Percentiles rank a stretch among this genome's conserved stretches.
These are phyloP conservation scores for Kwoniella dejecticola DNA, from an alignment of 768 basidiomycete species.

Conservation along the genomic window DNA sequence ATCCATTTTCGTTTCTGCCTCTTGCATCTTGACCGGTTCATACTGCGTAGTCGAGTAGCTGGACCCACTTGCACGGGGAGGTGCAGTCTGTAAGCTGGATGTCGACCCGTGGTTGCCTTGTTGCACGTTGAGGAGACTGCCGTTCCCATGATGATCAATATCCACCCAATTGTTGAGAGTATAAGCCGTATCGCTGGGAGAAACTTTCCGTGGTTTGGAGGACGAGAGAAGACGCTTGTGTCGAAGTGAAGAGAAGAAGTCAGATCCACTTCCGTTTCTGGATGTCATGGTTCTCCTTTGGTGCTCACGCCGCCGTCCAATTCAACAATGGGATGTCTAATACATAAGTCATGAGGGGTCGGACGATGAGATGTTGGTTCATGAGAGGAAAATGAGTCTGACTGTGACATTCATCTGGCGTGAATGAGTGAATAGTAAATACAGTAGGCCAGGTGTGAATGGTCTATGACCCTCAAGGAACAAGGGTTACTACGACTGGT, in stretches of 20 bases:
- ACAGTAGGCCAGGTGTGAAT: too few species aligned
- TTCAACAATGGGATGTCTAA: too few species aligned
- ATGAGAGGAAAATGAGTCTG: too few species aligned
- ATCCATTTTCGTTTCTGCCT: not conserved
- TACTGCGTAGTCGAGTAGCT: not conserved
- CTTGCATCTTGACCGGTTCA: not conserved
- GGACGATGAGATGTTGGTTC: too few species aligned
- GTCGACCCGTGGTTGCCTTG: not conserved
- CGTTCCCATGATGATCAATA: conserved; percentile 8
- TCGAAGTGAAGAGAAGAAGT: conserved; percentile 10
- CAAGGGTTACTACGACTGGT: not conserved
- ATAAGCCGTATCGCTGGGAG: not conserved
- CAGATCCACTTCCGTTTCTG: too few species aligned
- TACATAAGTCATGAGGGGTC: too few species aligned
- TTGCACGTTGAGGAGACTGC: not conserved
- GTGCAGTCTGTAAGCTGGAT: not conserved
- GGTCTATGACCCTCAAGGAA: not conserved
- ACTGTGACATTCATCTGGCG: not conserved
- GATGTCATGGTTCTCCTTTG: too few species aligned
- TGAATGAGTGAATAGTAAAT: too few species aligned
- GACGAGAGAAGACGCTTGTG: not conserved
- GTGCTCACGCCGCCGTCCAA: too few species aligned
- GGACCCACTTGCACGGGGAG: not conserved
- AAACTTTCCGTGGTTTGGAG: not conserved
- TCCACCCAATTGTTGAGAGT: conserved; percentile 14